Evolutionary conservation across 1,284 basidiomycete genomes (phyloP), one percentile per base, ranked within the genome.

Genomic region (Chalciporus sp.): DNA sequence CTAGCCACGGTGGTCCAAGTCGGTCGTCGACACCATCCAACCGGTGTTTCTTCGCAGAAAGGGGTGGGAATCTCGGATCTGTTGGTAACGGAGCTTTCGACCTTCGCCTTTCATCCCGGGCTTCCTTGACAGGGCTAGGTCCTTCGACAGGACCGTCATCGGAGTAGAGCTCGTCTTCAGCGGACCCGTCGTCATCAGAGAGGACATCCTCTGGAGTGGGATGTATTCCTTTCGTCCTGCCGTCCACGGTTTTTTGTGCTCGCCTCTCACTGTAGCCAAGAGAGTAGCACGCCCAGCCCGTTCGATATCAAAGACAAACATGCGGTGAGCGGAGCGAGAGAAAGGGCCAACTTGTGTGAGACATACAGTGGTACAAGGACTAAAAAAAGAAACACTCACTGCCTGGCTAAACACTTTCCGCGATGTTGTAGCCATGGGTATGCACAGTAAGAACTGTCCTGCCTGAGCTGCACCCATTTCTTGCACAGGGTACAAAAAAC

Each of bases 341-440:
- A 52, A 42, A 58, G 50, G 42, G 42, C 28, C 29, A 33, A 39
- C 48, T 47, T 11, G 53, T 48, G 56, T 58, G 49, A 61, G 55
- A 51, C 42, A 52, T 27, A 33, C 8, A 20, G 16, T n/a, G 6
- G 31, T 9, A 31, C 12, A 37, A 27, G 4, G 4, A 50, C 42
- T 46, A 52, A 57, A 39, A 47, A 55, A 53, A 46, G 19, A 6
- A 23, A 23, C 23, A 83, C 85, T 63, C 63, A 89, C 87, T 83
- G 77, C 65, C 84, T 72, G 28, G 81, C 78, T 41, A 87, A 63
- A 71, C 88, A 90, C 67, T 88, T 89, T 40, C 75, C 79, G n/a
- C 84, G 78, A 65, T 90, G 87, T 68, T 88, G 86, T 51, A 82
- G 64, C 87, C 88, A 90, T 23, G 88, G 87, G 66, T 89, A 88